A percentile compares a stretch with the other conserved stretches of the same genome.
These are phyloP conservation scores for Cryptococcus sp. DNA, from an alignment of 1,284 basidiomycete genomes.

Conservation along the genomic window DNA sequence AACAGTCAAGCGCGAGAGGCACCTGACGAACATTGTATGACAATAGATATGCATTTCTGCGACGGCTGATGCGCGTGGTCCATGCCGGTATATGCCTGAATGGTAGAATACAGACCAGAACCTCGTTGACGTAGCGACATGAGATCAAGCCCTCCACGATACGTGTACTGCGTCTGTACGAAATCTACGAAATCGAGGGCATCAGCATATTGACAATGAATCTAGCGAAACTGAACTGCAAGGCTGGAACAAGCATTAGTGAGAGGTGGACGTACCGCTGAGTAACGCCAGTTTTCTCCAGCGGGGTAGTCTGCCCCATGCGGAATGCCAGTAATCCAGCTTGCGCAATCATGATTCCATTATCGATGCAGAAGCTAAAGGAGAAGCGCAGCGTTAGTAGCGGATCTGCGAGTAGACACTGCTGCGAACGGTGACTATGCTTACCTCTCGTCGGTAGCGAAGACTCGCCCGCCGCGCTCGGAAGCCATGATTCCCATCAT, in stretches of 20 bases:
- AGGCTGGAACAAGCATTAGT: background rate
- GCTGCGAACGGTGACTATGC: conserved; percentile 16
- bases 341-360: conserved; percentile 99
- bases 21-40: too few species aligned
- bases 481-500: conserved; percentile 99
- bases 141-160: conserved; percentile 65
- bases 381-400: background rate
- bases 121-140: background rate
- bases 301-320: conserved; percentile 82
- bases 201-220: too few species aligned
- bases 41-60: too few species aligned
- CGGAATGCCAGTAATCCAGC: conserved; percentile 88
- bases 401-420: too few species aligned
- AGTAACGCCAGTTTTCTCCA: conserved; percentile 80
- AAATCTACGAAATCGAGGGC: conserved; percentile 63
- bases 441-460: conserved; percentile 93
- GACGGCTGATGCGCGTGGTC: too few species aligned
- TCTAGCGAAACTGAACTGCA: background rate
- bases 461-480: conserved; percentile 86
- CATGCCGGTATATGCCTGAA: too few species aligned
- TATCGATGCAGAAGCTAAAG: conserved; percentile 93
- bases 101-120: background rate
- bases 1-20: too few species aligned
- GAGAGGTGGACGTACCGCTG: conserved; percentile 64
- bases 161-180: conserved; percentile 89